Base-by-base conservation (phyloP, 352 stramenopile genomes). In the Phytopythium oedochilum region DNA sequence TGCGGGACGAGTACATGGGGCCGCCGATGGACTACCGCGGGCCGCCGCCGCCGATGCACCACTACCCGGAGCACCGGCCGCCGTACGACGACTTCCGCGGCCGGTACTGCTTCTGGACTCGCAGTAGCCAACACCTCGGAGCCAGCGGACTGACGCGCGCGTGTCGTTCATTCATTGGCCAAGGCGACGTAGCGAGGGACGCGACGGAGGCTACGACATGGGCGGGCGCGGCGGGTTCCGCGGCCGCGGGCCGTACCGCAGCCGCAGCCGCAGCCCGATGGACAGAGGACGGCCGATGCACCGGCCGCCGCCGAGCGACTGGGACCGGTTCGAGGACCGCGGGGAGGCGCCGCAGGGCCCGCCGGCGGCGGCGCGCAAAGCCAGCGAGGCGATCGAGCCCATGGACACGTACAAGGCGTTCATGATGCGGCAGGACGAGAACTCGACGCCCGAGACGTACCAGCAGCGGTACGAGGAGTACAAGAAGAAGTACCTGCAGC, bases 391-490 rank as follows among this genome's bases (percentile, higher is more conserved):
- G 23, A 83, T 84, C 12, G 83, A 94, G 56, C 77, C 82, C 4
- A 71, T 94, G 60, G 74, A 88, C 50, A 87, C 83, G 38, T 94
- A 94, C 69, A 94, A 94, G 55, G 76, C 88, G 15, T 94, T 89
- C 58, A 94, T 94, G 81, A 94, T 94, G 83, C 81, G 78, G 11
- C 83, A 94, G 64, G 83, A 86, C 46, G 83, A 94, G 57, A 85
- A 92, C 55, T 68, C 68, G 47, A 78, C 81, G 3, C 83, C 83
- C 7, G 83, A 94, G 65, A 86, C 83, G 23, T 94, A 91, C 46
- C 79, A 91, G 59, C 81, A 94, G 47, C 79, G 83, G 34, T 94
- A 94, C 64, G 83, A 94, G 49, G 83, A 94, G 56, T 94, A 94
- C 73, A 94, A 92, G 67, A 94, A 94, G 64, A 90, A 90, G 46